A percentile compares a stretch with the other conserved stretches of the same genome.
phyloP scores from a whole-genome alignment of 2,329 filamentous ascomycete species.

The Fusarium sp. region DNA sequence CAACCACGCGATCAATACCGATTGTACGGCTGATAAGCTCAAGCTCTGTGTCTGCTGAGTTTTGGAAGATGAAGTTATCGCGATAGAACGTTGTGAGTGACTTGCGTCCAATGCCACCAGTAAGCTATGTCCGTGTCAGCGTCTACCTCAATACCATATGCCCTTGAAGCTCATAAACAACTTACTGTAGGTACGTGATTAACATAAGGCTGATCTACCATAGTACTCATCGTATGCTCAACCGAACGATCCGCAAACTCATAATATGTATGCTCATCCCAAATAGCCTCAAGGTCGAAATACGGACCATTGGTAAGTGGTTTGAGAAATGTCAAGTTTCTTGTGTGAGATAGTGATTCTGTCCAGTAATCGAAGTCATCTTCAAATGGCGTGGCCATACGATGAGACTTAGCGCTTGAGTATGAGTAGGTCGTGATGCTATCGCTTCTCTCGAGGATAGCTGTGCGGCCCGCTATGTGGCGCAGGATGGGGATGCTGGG shows the following conservation, averaged over 20 bases:
- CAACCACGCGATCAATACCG: constrained; percentile 76
- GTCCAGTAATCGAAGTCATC: constrained; percentile 60
- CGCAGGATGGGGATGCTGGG: constrained; percentile 23
- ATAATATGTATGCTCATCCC: constrained; percentile 80
- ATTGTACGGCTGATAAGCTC: constrained; percentile 78
- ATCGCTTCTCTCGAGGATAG: background rate
- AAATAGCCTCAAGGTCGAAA: constrained; percentile 81
- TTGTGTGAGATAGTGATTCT: constrained; percentile 73
- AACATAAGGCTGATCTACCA: constrained; percentile 83
- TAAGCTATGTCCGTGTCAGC: constrained; percentile 52
- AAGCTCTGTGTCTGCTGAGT: constrained; percentile 73
- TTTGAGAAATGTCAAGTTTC: constrained; percentile 74
- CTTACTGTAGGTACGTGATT: constrained; percentile 78
- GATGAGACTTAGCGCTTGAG: constrained; percentile 47
- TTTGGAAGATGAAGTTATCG: constrained; percentile 79
- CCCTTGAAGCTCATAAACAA: background rate
- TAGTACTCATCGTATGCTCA: constrained; percentile 81
- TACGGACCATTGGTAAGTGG: constrained; percentile 69
- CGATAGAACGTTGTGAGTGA: constrained; percentile 75
- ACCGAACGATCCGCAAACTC: constrained; percentile 78
- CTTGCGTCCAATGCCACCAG: constrained; percentile 75
- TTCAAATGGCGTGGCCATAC: constrained; percentile 62
- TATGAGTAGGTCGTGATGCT: constrained; percentile 53
- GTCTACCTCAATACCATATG: accelerated
- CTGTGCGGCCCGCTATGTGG: constrained; percentile 28